Evolutionary conservation across 202 grass and related monocot species (phyloP).

Genomic region (Sporobolus alterniflorus): DNA sequence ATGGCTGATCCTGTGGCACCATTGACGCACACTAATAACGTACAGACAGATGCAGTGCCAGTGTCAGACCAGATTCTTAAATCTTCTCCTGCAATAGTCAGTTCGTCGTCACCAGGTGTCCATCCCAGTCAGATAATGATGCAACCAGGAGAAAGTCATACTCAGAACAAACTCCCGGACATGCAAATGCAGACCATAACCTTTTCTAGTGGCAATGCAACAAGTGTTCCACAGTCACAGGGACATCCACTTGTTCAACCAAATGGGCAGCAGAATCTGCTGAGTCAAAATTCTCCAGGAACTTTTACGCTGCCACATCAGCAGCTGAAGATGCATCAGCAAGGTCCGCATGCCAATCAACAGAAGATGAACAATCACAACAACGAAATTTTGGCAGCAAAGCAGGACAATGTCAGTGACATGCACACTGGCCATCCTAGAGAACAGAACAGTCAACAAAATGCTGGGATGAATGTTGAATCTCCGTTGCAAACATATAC

Average conservation of each 20-base stretch:
- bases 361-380: not conserved
- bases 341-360: slow-evolving; percentile 8
- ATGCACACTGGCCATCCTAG: not conserved
- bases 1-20: not conserved
- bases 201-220: not conserved
- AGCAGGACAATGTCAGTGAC: not conserved
- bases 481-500: not conserved
- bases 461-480: not conserved
- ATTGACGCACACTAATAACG: not conserved
- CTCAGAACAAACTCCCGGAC: not conserved
- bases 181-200: not conserved
- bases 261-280: not conserved
- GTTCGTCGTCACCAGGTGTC: not conserved
- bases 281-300: not conserved
- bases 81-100: not conserved
- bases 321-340: slow-evolving; percentile 5
- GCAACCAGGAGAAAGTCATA: not conserved
- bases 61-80: not conserved
- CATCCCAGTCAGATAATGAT: not conserved
- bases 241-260: not conserved
- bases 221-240: not conserved
- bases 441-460: not conserved
- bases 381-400: not conserved
- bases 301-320: not conserved
- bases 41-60: not conserved